Evolutionary conservation across 768 basidiomycete genomes (phyloP).

Genomic region (Boletus rubroflammeus): DNA sequence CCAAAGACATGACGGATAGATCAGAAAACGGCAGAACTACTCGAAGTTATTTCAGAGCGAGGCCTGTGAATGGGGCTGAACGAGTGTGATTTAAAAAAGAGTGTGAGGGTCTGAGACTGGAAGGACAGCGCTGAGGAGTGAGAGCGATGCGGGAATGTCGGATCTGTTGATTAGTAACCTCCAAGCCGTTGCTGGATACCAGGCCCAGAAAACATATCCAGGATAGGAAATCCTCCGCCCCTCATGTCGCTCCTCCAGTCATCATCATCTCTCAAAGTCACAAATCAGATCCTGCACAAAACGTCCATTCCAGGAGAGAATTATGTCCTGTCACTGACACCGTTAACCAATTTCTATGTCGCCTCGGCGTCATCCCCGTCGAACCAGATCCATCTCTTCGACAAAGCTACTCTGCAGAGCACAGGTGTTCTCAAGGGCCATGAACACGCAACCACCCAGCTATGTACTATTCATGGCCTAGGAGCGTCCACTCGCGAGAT

Average conservation of each 20-base stretch:
- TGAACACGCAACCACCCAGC: slow-evolving; percentile 50
- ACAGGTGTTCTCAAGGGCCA: slow-evolving; percentile 55
- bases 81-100: slow-evolving; percentile 30
- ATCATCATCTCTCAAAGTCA: slow-evolving; percentile 19
- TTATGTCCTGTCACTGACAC: slow-evolving; percentile 61
- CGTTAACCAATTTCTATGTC: slow-evolving; percentile 50
- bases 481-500: slow-evolving; percentile 40
- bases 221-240: slow-evolving; percentile 20
- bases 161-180: background rate
- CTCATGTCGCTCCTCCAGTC: slow-evolving; percentile 27
- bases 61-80: slow-evolving; percentile 11
- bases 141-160: slow-evolving; percentile 9
- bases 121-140: slow-evolving; percentile 5
- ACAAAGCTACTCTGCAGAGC: slow-evolving; percentile 49
- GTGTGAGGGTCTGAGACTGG: slow-evolving; percentile 16
- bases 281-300: slow-evolving; percentile 28
- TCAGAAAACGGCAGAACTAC: background rate
- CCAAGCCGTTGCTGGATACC: slow-evolving; percentile 1
- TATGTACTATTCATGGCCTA: slow-evolving; percentile 44
- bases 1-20: slow-evolving; percentile 24
- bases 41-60: slow-evolving; percentile 7
- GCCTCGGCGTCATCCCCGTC: slow-evolving; percentile 59
- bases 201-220: slow-evolving; percentile 23
- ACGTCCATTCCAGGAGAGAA: slow-evolving; percentile 38
- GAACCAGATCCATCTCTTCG: slow-evolving; percentile 64